Base-by-base conservation (phyloP, 2,329 filamentous ascomycete species). In the Botrytis porri region DNA sequence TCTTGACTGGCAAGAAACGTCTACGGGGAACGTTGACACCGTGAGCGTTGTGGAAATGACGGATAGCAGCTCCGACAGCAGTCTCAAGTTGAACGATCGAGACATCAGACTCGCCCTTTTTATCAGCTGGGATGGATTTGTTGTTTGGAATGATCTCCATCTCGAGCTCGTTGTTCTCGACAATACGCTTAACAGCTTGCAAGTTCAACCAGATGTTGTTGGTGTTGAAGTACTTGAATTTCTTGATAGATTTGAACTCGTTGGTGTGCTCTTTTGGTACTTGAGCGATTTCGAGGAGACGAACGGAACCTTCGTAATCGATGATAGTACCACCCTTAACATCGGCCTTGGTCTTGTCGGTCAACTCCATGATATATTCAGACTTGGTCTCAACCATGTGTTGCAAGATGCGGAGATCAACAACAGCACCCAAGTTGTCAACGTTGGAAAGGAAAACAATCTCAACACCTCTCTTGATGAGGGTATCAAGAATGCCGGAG, bases 141-240 rank as follows among this genome's bases (percentile, higher is more conserved):
- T 93, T 94, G 86, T 99, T 99, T 83, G 96, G 95, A 80, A 99
- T 99, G 83, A 99, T 99, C 87, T 99, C 96, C 93, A 99, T 97
- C 85, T 95, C 93, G 71, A 99, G 91, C 87, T 98, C 95, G 83
- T 97, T 94, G 84, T 97, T 94, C 89, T 98, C 96, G 12, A 99
- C 96, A 71, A 99, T 94, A 75, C 96, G 95, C 92, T 98, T 98
- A 86, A 99, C 93, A 79, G 96, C 96, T 83, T 93, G 91, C 80
- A 98, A 89, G 87, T 97, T 97, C 88, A 99, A 93, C 96, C 96
- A 99, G 86, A 99, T 98, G 90, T 99, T 99, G 93, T 99, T 99
- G 85, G 96, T 99, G 90, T 99, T 99, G 92, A 99, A 99, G 91
- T 99, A 99, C 89, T 97, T 98, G 92, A 99, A 99, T 89, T 99